Percentiles rank a stretch among this genome's conserved stretches.
Evolutionary conservation across 2,329 filamentous ascomycete genomes (phyloP).

Genomic region (Fusarium bulbicola): DNA sequence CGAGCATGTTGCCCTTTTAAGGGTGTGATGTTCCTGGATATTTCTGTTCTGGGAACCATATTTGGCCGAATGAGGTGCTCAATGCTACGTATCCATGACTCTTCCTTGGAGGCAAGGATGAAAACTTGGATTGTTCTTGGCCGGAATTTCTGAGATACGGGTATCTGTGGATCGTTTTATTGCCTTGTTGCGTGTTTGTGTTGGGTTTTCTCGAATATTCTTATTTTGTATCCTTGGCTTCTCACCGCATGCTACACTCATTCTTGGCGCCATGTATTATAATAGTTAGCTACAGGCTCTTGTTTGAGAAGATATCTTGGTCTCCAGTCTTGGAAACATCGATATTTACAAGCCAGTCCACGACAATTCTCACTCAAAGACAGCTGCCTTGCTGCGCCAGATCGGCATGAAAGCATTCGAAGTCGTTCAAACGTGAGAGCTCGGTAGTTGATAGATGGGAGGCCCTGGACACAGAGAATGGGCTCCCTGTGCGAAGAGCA

Average conservation of each 20-base stretch:
- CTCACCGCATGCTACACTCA: background rate
- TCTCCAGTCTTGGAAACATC: background rate
- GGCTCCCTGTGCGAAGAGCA: no score
- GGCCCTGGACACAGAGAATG: no score
- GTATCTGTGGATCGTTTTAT: background rate
- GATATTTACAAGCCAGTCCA: fast-evolving
- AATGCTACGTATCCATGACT: background rate
- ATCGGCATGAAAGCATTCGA: no score
- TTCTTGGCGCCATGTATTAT: background rate
- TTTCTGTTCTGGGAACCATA: background rate
- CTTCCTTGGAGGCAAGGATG: background rate
- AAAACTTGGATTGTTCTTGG: background rate
- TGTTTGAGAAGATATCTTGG: fast-evolving
- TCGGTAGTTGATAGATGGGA: no score
- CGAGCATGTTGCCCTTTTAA: background rate
- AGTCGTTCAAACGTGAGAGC: no score
- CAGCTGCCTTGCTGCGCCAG: no score
- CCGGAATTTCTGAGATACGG: background rate
- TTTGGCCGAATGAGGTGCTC: background rate
- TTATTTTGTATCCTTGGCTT: background rate
- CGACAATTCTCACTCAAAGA: no score
- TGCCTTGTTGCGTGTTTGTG: background rate
- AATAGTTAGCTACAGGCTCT: fast-evolving
- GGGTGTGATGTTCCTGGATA: background rate
- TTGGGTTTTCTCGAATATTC: background rate